Conservation (phyloP, 75 land plant genomes). For the Cupressus sempervirens region DNA sequence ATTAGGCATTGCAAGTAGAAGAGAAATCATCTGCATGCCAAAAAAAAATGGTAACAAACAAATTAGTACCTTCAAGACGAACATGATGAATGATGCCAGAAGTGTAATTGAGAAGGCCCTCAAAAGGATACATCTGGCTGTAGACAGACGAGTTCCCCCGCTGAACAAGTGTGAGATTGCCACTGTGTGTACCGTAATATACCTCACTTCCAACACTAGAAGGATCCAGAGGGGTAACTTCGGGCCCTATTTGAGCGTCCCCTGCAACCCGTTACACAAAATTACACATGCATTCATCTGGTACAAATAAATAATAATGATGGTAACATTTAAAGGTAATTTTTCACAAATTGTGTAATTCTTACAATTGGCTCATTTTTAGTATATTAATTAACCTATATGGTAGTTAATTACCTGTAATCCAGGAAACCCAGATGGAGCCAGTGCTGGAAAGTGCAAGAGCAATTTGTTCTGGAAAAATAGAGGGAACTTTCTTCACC, state of each 20-base stretch:
- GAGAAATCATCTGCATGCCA: not conserved
- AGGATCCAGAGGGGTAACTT: slow-evolving; percentile 73
- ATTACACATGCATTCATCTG: not conserved
- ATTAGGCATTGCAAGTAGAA: not conserved
- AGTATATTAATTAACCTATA: no score
- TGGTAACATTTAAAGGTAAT: not conserved
- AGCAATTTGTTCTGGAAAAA: slow-evolving; percentile 81
- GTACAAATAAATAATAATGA: not conserved
- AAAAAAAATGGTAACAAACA: not conserved
- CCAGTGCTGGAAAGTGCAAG: slow-evolving; percentile 61
- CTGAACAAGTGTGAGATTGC: slow-evolving; percentile 31
- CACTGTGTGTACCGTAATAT: slow-evolving; percentile 63
- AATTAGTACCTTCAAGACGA: slow-evolving; percentile 52
- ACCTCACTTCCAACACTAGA: slow-evolving; percentile 78
- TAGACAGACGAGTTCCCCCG: slow-evolving; percentile 66
- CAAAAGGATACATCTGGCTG: slow-evolving; percentile 78
- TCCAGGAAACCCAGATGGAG: slow-evolving; percentile 94
- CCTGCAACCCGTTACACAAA: slow-evolving; percentile 35
- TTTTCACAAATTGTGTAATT: no score
- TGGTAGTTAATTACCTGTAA: slow-evolving; percentile 49
- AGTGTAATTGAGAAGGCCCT: slow-evolving; percentile 86
- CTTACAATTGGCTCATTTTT: no score
- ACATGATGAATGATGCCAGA: slow-evolving; percentile 97
- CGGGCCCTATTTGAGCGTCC: slow-evolving; percentile 68
- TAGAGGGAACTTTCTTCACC: slow-evolving; percentile 46